phyloP scores from a whole-genome alignment of 2,329 filamentous ascomycete species.

The Hortaea sp. region DNA sequence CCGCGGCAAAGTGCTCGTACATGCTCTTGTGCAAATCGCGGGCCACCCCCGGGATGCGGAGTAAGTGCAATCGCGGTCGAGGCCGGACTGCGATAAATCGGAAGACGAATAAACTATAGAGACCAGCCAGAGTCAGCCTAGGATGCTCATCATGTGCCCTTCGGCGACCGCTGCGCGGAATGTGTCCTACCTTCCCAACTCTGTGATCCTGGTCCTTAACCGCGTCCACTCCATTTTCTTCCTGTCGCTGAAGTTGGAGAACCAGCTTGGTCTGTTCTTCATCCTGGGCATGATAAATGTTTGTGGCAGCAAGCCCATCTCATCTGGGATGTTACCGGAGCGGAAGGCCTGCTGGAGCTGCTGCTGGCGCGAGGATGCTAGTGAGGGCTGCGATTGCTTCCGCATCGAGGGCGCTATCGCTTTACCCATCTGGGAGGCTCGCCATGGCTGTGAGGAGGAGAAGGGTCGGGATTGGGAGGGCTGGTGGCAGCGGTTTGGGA shows the following conservation, averaged over 20 bases:
- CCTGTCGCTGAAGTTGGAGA: conserved; percentile 2
- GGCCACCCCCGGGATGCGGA: conserved; percentile 28
- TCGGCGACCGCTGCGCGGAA: neutral
- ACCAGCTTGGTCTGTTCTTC: conserved; percentile 13
- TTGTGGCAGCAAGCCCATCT: conserved; percentile 35
- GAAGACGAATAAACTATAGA: neutral
- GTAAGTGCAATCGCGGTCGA: conserved; percentile 23
- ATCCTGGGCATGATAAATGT: conserved; percentile 23
- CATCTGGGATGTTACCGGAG: conserved; percentile 22
- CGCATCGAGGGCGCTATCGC: conserved; percentile 12
- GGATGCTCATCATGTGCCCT: neutral
- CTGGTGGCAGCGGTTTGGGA: neutral
- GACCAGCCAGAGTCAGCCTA: neutral
- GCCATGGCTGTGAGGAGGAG: conserved; percentile 8
- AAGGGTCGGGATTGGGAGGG: conserved; percentile 8
- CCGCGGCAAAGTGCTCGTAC: conserved; percentile 39
- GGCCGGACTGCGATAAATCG: conserved; percentile 13
- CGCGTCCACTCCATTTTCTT: conserved; percentile 9
- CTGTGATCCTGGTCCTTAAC: conserved; percentile 2
- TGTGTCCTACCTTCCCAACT: conserved; percentile 1
- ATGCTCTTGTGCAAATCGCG: conserved; percentile 34
- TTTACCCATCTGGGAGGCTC: conserved; percentile 2
- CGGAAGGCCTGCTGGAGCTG: conserved; percentile 25
- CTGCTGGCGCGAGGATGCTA: conserved; percentile 26
- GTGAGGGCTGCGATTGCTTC: conserved; percentile 29